phyloP scores from a whole-genome alignment of 2,329 filamentous ascomycete genomes.

The Aspergillus eucalypticola region DNA sequence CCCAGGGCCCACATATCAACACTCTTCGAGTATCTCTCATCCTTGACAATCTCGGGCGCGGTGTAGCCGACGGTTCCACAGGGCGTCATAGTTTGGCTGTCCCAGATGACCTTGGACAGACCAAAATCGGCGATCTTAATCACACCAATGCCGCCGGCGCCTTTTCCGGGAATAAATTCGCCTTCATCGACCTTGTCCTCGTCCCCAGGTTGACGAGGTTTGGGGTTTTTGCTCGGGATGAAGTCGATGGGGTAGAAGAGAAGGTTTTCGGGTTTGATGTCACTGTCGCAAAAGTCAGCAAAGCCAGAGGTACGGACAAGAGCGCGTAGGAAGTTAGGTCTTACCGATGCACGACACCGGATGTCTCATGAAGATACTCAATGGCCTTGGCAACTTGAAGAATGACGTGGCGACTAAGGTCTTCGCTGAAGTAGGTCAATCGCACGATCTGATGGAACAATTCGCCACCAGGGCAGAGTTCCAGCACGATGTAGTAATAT shows the following conservation, averaged over 20 bases:
- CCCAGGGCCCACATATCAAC: slow-evolving; percentile 99
- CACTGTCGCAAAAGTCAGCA: slow-evolving; percentile 22
- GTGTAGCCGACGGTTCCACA: slow-evolving; percentile 98
- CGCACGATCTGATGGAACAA: slow-evolving; percentile 98
- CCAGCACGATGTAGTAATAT: slow-evolving; percentile 96
- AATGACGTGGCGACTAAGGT: slow-evolving; percentile 92
- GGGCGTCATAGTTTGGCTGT: slow-evolving; percentile 97
- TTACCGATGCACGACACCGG: slow-evolving; percentile 94
- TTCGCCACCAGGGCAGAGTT: slow-evolving; percentile 92
- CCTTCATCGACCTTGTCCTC: slow-evolving; percentile 98
- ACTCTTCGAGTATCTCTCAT: slow-evolving; percentile 97
- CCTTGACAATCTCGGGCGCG: slow-evolving; percentile 97
- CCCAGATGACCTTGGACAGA: slow-evolving; percentile 97
- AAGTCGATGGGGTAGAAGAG: slow-evolving; percentile 86
- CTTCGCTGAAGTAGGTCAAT: slow-evolving; percentile 97
- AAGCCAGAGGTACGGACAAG: not conserved
- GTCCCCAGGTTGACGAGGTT: slow-evolving; percentile 80
- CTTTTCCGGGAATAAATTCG: slow-evolving; percentile 79
- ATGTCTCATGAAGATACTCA: slow-evolving; percentile 90
- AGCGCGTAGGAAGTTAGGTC: slow-evolving; percentile 32
- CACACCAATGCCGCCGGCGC: slow-evolving; percentile 83
- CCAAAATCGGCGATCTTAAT: slow-evolving; percentile 99
- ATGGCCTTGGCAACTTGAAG: slow-evolving; percentile 91
- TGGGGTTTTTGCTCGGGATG: slow-evolving; percentile 75
- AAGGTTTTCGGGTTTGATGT: slow-evolving; percentile 95